These are phyloP conservation scores for Fusarium sarcochroum DNA, from an alignment of 2,329 filamentous ascomycete genomes.

Conservation along the genomic window DNA sequence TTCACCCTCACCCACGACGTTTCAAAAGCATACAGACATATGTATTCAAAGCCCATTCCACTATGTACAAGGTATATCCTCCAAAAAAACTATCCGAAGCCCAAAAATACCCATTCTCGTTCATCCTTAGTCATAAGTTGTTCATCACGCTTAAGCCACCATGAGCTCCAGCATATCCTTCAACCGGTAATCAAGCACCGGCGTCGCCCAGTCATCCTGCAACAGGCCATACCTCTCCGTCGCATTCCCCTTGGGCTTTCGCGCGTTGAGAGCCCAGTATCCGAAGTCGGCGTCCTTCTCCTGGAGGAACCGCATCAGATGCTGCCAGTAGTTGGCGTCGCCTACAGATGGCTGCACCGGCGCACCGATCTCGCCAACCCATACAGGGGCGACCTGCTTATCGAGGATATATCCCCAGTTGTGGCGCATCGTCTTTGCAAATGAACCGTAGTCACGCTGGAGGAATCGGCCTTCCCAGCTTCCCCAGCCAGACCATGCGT, in stretches of 20 bases:
- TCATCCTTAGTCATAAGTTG: slow-evolving; percentile 17
- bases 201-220: slow-evolving; percentile 74
- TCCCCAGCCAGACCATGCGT: slow-evolving; percentile 79
- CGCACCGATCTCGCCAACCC: slow-evolving; percentile 77
- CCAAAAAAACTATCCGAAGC: slow-evolving; percentile 9
- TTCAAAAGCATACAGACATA: neutral
- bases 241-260: slow-evolving; percentile 71
- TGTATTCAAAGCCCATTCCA: neutral
- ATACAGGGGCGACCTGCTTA: slow-evolving; percentile 66
- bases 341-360: slow-evolving; percentile 66
- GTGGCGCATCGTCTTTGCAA: slow-evolving; percentile 71
- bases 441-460: slow-evolving; percentile 72
- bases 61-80: slow-evolving; percentile 36
- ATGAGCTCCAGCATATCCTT: slow-evolving; percentile 72
- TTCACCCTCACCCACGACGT: neutral
- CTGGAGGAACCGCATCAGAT: slow-evolving; percentile 72
- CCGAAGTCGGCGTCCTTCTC: slow-evolving; percentile 74
- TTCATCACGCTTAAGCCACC: slow-evolving; percentile 36
- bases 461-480: slow-evolving; percentile 71
- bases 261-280: slow-evolving; percentile 79
- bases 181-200: slow-evolving; percentile 73
- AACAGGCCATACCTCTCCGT: slow-evolving; percentile 74
- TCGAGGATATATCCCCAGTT: slow-evolving; percentile 77
- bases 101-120: slow-evolving; percentile 10
- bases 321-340: slow-evolving; percentile 75